Conservation (phyloP, 1,284 basidiomycete species). For the Malassezia obtusa region DNA sequence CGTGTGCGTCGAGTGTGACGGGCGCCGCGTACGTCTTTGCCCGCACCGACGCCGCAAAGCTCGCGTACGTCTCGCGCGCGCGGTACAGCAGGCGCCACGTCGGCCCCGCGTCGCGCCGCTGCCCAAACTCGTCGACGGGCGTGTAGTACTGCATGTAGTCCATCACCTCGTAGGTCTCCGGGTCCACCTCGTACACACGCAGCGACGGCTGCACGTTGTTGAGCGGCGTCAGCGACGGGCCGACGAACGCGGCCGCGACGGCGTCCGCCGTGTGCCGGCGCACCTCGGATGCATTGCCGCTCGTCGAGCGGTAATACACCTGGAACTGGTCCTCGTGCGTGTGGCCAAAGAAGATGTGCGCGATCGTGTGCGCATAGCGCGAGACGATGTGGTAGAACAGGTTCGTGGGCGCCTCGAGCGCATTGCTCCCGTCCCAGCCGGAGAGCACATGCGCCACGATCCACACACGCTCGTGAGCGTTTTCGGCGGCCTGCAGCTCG, state of each 20-base stretch:
- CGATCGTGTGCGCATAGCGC: conserved; percentile 66
- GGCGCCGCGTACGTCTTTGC: conserved; percentile 12
- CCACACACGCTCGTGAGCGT: conserved; percentile 54
- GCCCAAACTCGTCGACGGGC: conserved; percentile 20
- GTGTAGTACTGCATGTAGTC: conserved; percentile 45
- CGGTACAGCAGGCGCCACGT: conserved; percentile 60
- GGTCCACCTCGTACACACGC: conserved; percentile 68
- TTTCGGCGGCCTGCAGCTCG: conserved; percentile 56
- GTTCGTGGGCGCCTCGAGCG: conserved; percentile 48
- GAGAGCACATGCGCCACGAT: conserved; percentile 67
- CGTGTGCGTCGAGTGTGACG: conserved; percentile 3
- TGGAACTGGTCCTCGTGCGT: conserved; percentile 69
- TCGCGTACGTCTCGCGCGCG: conserved; percentile 59
- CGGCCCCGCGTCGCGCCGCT: conserved; percentile 56
- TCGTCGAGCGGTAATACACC: conserved; percentile 69
- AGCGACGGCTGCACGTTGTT: conserved; percentile 69
- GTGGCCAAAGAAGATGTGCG: conserved; percentile 70
- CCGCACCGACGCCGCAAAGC: conserved; percentile 49
- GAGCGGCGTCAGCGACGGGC: conserved; percentile 63
- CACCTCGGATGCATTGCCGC: conserved; percentile 51
- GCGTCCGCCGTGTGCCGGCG: conserved; percentile 45
- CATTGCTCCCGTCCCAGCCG: conserved; percentile 63
- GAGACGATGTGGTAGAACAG: conserved; percentile 57
- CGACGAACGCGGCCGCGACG: conserved; percentile 49
- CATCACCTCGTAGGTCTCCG: conserved; percentile 50